Base-by-base conservation (phyloP, 2,329 filamentous ascomycete species). In the Anthostomella pinea region DNA sequence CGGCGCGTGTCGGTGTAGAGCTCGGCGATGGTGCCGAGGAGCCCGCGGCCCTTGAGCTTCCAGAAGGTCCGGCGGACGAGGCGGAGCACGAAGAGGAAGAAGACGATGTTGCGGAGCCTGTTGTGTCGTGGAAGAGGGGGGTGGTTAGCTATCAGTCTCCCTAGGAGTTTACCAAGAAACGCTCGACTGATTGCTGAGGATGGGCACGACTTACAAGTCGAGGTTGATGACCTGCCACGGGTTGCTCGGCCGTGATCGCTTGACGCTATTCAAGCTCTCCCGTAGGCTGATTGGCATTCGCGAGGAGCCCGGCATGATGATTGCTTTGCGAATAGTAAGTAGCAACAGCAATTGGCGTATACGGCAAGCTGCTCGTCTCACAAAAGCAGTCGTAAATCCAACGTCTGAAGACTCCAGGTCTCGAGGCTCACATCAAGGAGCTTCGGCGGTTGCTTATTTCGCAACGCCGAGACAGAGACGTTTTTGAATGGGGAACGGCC, bases 41-140 rank as follows among this genome's bases (percentile, higher is more conserved):
- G 63, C 49, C 93, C 93, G 60, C 93, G 88, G 51, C 93, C 93
- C 57, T 86, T 87, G 51, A 97, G 75, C 58, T 93, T 87, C 68
- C 88, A 85, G 60, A 87, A 84, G 18, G 79, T 76, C 56, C 85
- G 86, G 49, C 88, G 86, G 20, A 84, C 78, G 73, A 89, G 85
- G 59, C 90, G 84, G 30, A 95, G 70, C 42, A 96, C 62, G 67
- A 97, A 96, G 52, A 95, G 77, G 58, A 90, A 73, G 64, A 97
- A 95, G 53, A 97, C 71, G 41, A 96, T 71, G 60, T 96, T 95
- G 36, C 87, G 86, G 44, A 95, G 58, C 42, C 87, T 91, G 48
- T n/a, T n/a, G n/a, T n/a, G n/a, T 13, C 7, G 22, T 18, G 4
- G 16, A 18, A 16, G n/a, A 37, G 7, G 20, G 20, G 26, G 25